Conservation (phyloP, 2,329 filamentous ascomycete species). For the Ascochyta koolunga region DNA sequence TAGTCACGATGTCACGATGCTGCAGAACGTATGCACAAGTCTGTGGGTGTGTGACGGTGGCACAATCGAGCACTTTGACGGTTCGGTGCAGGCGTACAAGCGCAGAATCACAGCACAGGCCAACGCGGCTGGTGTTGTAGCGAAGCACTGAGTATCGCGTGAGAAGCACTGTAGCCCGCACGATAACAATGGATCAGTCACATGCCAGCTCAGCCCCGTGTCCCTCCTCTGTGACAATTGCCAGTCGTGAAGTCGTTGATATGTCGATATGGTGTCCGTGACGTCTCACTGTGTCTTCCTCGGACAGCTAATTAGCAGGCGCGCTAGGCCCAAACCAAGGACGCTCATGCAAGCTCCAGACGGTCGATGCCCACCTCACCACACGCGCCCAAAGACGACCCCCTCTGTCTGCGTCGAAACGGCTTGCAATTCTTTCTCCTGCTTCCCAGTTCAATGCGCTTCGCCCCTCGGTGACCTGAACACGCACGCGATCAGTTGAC, state of each 20-base stretch:
- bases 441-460: conserved; percentile 32
- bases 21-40: conserved; percentile 92
- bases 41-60: conserved; percentile 97
- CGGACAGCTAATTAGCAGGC: conserved; percentile 15
- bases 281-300: conserved; percentile 12
- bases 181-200: neutral
- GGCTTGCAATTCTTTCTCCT: conserved; percentile 20
- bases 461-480: conserved; percentile 30
- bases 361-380: conserved; percentile 23
- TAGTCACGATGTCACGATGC: conserved; percentile 97
- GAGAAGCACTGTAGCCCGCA: neutral
- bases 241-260: neutral
- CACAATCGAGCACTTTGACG: conserved; percentile 93
- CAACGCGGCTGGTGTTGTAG: conserved; percentile 84
- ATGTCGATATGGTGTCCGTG: neutral
- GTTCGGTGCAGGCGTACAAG: conserved; percentile 96
- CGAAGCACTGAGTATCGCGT: conserved; percentile 49
- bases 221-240: neutral
- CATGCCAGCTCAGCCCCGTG: neutral
- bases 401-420: conserved; percentile 11
- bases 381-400: conserved; percentile 22
- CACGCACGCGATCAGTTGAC: conserved; percentile 28
- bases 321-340: conserved; percentile 31
- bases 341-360: conserved; percentile 20
- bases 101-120: conserved; percentile 92